Percentiles rank a stretch among this genome's conserved stretches.
phyloP scores from a whole-genome alignment of 768 basidiomycete species.

The Kwoniella shandongensis region DNA sequence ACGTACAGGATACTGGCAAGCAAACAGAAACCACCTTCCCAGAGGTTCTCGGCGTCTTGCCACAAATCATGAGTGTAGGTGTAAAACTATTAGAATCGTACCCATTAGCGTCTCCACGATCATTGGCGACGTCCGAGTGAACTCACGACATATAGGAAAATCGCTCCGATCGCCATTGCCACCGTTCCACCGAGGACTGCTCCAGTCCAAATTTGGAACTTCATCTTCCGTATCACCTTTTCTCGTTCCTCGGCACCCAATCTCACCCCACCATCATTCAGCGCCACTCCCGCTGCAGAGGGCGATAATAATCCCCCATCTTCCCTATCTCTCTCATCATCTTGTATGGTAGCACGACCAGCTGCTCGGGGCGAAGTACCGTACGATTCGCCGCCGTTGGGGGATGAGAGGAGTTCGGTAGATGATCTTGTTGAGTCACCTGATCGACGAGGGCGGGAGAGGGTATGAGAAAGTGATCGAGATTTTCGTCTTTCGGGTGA shows the following conservation, averaged over 20 bases:
- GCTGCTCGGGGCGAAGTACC: conserved; percentile 2
- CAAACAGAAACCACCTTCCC: conserved; percentile 70
- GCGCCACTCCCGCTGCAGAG: neutral
- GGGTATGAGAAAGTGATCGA: neutral
- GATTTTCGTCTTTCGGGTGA: neutral
- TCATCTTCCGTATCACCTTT: conserved; percentile 25
- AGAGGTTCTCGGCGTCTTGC: conserved; percentile 74
- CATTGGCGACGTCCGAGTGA: neutral
- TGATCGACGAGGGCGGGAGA: conserved; percentile 2
- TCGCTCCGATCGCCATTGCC: conserved; percentile 77
- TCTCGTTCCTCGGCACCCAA: conserved; percentile 19
- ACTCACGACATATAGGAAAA: conserved; percentile 71
- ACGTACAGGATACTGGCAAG: conserved; percentile 35
- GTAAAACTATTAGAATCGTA: conserved; percentile 63
- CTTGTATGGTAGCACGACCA: no score
- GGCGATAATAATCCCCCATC: neutral
- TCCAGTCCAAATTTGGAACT: conserved; percentile 63
- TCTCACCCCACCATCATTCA: no score
- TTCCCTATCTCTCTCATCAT: neutral
- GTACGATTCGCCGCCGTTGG: conserved; percentile 1
- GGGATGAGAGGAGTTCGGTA: conserved; percentile 7
- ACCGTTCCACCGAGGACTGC: conserved; percentile 68
- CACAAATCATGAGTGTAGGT: conserved; percentile 82
- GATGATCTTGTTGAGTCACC: conserved; percentile 15
- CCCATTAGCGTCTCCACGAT: neutral